Evolutionary conservation across 2,329 filamentous ascomycete genomes (phyloP).

Genomic region (Curvularia verruculosa): DNA sequence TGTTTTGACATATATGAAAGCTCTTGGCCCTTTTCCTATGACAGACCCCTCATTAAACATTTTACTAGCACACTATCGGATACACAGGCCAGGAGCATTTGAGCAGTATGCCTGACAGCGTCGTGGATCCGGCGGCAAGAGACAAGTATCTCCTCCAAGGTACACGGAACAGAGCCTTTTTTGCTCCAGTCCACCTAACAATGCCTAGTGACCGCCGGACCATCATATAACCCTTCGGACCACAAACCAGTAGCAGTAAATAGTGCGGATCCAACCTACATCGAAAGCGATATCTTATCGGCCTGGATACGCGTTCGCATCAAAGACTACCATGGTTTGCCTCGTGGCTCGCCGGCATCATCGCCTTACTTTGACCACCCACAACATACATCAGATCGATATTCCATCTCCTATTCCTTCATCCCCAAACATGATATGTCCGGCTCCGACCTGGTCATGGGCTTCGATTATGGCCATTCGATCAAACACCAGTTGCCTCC

Average conservation of each 20-base stretch:
- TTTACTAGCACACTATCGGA: neutral
- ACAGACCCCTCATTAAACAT: neutral
- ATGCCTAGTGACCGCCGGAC: constrained; percentile 43
- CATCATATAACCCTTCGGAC: constrained; percentile 40
- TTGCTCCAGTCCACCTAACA: neutral
- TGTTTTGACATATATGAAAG: neutral
- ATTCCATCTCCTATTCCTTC: constrained; percentile 48
- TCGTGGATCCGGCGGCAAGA: constrained; percentile 39
- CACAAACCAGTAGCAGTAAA: constrained; percentile 46
- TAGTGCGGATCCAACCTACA: constrained; percentile 25
- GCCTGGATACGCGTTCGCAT: constrained; percentile 45
- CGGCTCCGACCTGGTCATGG: constrained; percentile 42
- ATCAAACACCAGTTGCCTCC: constrained; percentile 47
- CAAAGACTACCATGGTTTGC: constrained; percentile 47
- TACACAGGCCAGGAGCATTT: neutral
- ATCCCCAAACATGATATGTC: constrained; percentile 42
- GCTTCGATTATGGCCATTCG: constrained; percentile 47
- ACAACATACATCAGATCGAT: constrained; percentile 42
- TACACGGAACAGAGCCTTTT: neutral
- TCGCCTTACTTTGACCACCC: constrained; percentile 42
- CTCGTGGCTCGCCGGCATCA: constrained; percentile 34
- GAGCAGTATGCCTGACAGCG: constrained; percentile 15
- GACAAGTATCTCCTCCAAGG: constrained; percentile 48
- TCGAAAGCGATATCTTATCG: constrained; percentile 40
- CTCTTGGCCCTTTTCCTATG: neutral